Evolutionary conservation across 2,329 filamentous ascomycete genomes (phyloP).

Genomic region (Gaeumannomyces tritici): DNA sequence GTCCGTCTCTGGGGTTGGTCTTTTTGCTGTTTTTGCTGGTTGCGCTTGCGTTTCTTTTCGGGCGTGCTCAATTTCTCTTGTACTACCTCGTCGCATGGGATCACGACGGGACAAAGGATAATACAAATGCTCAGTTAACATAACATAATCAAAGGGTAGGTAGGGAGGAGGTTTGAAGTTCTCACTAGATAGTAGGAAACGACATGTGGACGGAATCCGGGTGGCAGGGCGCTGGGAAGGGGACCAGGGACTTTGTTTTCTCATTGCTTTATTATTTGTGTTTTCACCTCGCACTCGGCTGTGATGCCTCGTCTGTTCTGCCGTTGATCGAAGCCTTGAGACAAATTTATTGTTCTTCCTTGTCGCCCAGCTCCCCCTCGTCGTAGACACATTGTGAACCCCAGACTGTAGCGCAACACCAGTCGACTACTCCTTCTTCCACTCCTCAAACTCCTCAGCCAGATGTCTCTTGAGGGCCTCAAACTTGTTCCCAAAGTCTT

Average conservation of each 20-base stretch:
- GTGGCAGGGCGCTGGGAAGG: not conserved
- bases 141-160: not conserved
- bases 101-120: not conserved
- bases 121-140: not conserved
- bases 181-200: not conserved
- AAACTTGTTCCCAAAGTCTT: constrained; percentile 66
- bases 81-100: not conserved
- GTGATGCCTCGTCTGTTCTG: not conserved
- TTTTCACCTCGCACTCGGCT: not conserved
- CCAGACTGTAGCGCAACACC: not conserved
- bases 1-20: not conserved
- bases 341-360: not conserved
- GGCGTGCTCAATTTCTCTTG: not conserved
- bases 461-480: constrained; percentile 64
- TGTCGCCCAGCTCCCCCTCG: too few species aligned
- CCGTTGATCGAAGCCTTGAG: not conserved
- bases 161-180: not conserved
- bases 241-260: not conserved
- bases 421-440: constrained; percentile 28
- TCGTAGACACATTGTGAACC: not conserved
- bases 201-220: not conserved
- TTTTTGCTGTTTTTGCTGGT: not conserved
- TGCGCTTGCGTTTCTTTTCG: not conserved
- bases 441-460: constrained; percentile 43
- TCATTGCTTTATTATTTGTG: not conserved